Conservation (phyloP, 352 stramenopile species). For the Blastocystis sp. region DNA sequence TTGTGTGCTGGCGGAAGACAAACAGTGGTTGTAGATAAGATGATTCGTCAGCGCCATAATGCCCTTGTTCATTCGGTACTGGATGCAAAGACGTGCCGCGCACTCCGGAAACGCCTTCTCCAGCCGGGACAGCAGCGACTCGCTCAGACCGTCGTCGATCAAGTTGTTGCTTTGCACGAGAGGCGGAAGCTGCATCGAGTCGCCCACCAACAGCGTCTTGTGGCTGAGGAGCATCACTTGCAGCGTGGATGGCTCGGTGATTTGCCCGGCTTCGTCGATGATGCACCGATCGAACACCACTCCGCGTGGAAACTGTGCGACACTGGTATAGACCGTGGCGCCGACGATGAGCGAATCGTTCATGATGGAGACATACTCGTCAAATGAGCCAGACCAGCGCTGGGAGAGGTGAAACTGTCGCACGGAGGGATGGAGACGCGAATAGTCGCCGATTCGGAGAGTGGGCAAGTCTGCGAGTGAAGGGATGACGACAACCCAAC, state of each 20-base stretch:
- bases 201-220: constrained; percentile 91
- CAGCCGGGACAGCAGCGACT: constrained; percentile 85
- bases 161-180: constrained; percentile 85
- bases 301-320: constrained; percentile 72
- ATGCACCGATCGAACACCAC: constrained; percentile 93
- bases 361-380: constrained; percentile 41
- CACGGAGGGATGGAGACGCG: constrained; percentile 21
- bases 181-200: constrained; percentile 93
- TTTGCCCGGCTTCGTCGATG: constrained; percentile 95
- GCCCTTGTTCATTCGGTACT: constrained; percentile 94
- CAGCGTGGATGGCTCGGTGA: constrained; percentile 88
- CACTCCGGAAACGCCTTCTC: constrained; percentile 76
- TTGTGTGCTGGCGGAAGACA: constrained; percentile 74
- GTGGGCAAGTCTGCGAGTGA: constrained; percentile 46
- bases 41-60: constrained; percentile 91
- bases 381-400: constrained; percentile 24
- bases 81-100: constrained; percentile 85
- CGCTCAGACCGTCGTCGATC: constrained; percentile 79
- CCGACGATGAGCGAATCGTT: neutral
- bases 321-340: constrained; percentile 58
- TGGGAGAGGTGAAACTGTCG: neutral
- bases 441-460: constrained; percentile 44
- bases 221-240: constrained; percentile 84
- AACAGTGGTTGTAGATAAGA: constrained; percentile 86
- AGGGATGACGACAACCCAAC: neutral